phyloP scores from a whole-genome alignment of 2,329 filamentous ascomycete species.

The Penicillium sumatraense region DNA sequence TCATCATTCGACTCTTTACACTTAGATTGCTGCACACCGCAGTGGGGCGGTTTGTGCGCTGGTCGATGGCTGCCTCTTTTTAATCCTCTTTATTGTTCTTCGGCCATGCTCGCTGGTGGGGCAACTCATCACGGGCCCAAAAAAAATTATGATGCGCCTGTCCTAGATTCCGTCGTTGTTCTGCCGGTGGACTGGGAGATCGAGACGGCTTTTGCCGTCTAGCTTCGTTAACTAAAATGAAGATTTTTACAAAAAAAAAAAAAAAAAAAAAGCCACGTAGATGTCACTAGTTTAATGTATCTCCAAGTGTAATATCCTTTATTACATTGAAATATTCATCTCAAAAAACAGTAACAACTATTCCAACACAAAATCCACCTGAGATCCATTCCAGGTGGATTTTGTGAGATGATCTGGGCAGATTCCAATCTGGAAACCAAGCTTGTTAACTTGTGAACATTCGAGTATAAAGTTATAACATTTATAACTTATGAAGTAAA shows the following conservation, averaged over 20 bases:
- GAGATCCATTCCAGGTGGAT: too few relatives aligned
- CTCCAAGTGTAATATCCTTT: too few relatives aligned
- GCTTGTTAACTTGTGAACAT: too few relatives aligned
- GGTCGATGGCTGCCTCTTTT: slow-evolving; percentile 45
- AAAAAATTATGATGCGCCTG: slow-evolving; percentile 25
- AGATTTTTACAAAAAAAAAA: slow-evolving; percentile 10
- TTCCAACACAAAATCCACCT: too few relatives aligned
- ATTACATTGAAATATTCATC: too few relatives aligned
- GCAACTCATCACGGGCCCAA: slow-evolving; percentile 24
- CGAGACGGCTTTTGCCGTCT: slow-evolving; percentile 20
- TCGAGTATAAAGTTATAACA: too few relatives aligned
- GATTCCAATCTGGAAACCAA: too few relatives aligned
- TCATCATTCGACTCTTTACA: slow-evolving; percentile 33
- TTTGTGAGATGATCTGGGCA: too few relatives aligned
- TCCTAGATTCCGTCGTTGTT: slow-evolving; percentile 22
- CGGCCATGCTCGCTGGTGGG: slow-evolving; percentile 25
- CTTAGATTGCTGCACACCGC: slow-evolving; percentile 48
- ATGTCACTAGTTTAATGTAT: too few relatives aligned
- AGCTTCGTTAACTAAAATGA: slow-evolving; percentile 23
- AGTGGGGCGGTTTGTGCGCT: slow-evolving; percentile 48
- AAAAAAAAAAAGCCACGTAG: too few relatives aligned
- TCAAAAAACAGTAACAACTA: too few relatives aligned
- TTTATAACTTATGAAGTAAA: too few relatives aligned
- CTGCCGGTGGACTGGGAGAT: slow-evolving; percentile 12
- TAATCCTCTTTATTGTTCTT: slow-evolving; percentile 35